Evolutionary conservation across 2,329 filamentous ascomycete species (phyloP).

Genomic region (Trichophyton schoenleinii): DNA sequence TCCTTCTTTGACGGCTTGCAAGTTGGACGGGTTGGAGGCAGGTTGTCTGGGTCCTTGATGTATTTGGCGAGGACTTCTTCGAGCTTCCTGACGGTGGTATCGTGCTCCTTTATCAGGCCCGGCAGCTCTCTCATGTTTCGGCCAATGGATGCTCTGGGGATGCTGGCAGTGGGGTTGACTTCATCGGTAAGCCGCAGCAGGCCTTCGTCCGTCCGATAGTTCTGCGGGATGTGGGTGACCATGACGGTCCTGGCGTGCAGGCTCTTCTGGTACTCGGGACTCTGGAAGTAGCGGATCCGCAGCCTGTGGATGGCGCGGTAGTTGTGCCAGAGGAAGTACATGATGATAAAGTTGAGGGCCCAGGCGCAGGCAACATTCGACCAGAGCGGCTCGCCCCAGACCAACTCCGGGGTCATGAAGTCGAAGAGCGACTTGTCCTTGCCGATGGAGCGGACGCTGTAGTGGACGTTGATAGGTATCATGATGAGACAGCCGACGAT

Average conservation of each 20-base stretch:
- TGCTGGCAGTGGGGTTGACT: conserved; percentile 63
- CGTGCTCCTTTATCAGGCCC: conserved; percentile 70
- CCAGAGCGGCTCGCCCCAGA: conserved; percentile 42
- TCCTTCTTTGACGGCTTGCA: conserved; percentile 75
- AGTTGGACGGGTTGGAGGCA: conserved; percentile 63
- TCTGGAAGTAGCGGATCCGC: conserved; percentile 69
- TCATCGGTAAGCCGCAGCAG: conserved; percentile 71
- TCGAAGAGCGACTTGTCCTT: conserved; percentile 24
- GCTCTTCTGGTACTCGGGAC: conserved; percentile 74
- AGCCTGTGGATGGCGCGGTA: conserved; percentile 62
- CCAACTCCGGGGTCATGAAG: conserved; percentile 41
- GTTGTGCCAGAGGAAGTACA: conserved; percentile 78
- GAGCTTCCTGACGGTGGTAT: conserved; percentile 64
- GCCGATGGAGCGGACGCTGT: conserved; percentile 28
- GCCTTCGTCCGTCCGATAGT: conserved; percentile 71
- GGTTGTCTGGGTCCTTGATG: conserved; percentile 68
- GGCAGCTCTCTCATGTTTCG: conserved; percentile 88
- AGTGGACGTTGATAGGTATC: conserved; percentile 62
- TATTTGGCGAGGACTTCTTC: conserved; percentile 81
- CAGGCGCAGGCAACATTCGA: conserved; percentile 47
- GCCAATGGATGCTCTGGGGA: conserved; percentile 69
- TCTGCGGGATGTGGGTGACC: conserved; percentile 61
- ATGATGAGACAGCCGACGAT: conserved; percentile 64
- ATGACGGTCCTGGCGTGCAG: conserved; percentile 59
- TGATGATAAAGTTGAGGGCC: conserved; percentile 61